Conservation (phyloP, 2,329 filamentous ascomycete genomes). For the Lachnellula subtilissima region DNA sequence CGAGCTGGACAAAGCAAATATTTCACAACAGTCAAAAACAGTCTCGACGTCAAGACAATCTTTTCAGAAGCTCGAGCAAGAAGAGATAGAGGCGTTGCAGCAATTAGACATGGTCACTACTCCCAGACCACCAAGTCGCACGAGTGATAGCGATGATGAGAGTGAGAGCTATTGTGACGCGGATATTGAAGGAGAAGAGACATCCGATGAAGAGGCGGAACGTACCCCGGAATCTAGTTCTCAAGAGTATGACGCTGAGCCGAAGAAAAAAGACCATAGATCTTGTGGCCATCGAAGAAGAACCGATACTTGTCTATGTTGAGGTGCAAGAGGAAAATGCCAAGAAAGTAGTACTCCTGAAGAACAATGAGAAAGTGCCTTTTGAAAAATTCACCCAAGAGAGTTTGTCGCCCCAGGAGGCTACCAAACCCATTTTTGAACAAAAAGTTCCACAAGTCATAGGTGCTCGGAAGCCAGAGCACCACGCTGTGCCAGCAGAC, state of each 20-base stretch:
- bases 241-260: neutral
- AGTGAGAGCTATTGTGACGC: slow-evolving; percentile 7
- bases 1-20: neutral
- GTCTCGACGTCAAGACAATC: neutral
- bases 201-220: neutral
- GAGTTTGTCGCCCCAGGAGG: neutral
- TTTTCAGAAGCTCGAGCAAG: neutral
- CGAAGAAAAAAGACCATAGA: neutral
- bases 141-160: neutral
- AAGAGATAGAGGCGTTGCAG: slow-evolving; percentile 2
- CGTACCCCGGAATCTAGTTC: neutral
- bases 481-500: neutral
- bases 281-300: neutral
- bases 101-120: neutral
- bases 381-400: neutral
- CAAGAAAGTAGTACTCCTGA: neutral
- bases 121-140: neutral
- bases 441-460: neutral
- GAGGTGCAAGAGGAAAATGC: neutral
- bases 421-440: neutral
- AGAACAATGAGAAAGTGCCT: neutral
- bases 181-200: neutral
- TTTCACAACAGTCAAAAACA: neutral
- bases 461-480: neutral
- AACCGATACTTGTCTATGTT: neutral